Evolutionary conservation across 176 grass and related monocot species (phyloP).

Genomic region (Oryza australiensis): DNA sequence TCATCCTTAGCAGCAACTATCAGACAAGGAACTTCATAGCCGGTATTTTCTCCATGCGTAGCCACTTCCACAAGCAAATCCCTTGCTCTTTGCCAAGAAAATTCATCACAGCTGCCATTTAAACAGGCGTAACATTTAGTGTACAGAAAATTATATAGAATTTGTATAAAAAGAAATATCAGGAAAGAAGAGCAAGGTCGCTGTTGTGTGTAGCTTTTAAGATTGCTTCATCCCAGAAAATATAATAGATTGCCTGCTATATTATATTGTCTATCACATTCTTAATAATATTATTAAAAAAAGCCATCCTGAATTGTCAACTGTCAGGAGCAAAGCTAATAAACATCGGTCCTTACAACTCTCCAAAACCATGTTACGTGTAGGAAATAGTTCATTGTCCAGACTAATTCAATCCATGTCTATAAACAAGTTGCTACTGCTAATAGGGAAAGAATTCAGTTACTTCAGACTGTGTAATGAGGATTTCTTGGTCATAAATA

Average conservation of each 20-base stretch:
- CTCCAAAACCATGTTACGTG: neutral
- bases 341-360: neutral
- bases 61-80: slow-evolving; percentile 92
- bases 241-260: neutral
- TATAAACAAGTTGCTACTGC: neutral
- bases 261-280: neutral
- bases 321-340: neutral
- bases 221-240: neutral
- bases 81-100: slow-evolving; percentile 84
- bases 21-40: slow-evolving; percentile 96
- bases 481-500: neutral
- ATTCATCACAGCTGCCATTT: slow-evolving; percentile 83
- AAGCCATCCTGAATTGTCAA: neutral
- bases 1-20: slow-evolving; percentile 97
- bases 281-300: neutral
- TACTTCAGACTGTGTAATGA: neutral
- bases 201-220: neutral
- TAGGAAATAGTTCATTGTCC: neutral
- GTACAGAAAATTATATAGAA: neutral
- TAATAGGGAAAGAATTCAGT: neutral
- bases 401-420: neutral
- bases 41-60: slow-evolving; percentile 89
- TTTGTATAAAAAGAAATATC: neutral
- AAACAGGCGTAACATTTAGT: neutral
- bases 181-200: neutral